Evolutionary conservation across 441 rosid genomes (phyloP).

Genomic region (Breynia disticha): DNA sequence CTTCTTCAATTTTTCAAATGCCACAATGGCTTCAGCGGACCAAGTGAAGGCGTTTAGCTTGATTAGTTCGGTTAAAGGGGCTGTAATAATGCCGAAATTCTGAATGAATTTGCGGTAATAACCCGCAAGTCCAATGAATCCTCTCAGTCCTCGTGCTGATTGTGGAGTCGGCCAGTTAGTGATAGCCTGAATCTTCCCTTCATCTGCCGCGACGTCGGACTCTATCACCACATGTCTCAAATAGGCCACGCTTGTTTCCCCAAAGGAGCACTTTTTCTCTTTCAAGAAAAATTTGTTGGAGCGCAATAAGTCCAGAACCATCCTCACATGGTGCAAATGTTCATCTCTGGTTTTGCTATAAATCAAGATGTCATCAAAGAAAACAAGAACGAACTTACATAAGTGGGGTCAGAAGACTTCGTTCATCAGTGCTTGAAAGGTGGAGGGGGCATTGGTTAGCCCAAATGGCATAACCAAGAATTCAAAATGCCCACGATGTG

Average conservation of each 20-base stretch:
- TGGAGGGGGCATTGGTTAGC: slow-evolving; percentile 3
- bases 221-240: not conserved
- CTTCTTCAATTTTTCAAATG: no score
- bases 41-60: no score
- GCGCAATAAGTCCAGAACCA: not conserved
- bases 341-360: not conserved
- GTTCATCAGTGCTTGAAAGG: not conserved
- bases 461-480: no score
- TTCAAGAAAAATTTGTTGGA: not conserved
- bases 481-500: not conserved
- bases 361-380: slow-evolving; percentile 2
- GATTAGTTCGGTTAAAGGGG: no score
- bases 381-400: not conserved
- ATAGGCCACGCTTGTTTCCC: not conserved
- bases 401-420: not conserved
- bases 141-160: no score
- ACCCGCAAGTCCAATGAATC: no score
- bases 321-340: not conserved
- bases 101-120: no score
- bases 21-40: no score
- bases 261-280: not conserved
- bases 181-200: no score
- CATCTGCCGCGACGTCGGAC: no score
- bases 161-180: no score
- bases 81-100: no score